Percentiles rank a stretch among this genome's conserved stretches.
phyloP scores from a whole-genome alignment of 192 early-diverging fungal species.

The Coemansia sp. region DNA sequence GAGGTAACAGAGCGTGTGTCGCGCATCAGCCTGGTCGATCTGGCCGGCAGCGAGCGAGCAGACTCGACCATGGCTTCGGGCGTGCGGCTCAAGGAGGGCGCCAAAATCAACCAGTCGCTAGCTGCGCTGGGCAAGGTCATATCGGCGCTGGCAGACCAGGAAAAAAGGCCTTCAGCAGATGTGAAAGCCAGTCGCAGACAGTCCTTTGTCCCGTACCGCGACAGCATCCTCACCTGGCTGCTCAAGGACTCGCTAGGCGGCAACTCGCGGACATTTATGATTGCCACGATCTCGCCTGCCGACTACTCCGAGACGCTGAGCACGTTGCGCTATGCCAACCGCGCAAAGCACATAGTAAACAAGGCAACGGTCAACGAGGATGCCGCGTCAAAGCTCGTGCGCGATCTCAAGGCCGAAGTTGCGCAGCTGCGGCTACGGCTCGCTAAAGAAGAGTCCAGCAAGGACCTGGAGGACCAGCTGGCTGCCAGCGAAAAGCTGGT shows the following conservation, averaged over 20 bases:
- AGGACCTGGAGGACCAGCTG: conserved; percentile 70
- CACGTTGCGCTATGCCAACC: conserved; percentile 86
- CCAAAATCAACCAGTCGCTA: conserved; percentile 91
- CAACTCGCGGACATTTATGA: conserved; percentile 79
- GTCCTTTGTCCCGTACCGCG: conserved; percentile 82
- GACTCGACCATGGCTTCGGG: conserved; percentile 83
- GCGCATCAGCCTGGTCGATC: conserved; percentile 83
- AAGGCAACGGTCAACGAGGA: conserved; percentile 90
- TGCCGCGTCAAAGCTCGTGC: conserved; percentile 70
- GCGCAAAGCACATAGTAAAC: conserved; percentile 89
- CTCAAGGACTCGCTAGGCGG: conserved; percentile 81
- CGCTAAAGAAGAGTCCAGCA: conserved; percentile 31
- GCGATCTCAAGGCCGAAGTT: conserved; percentile 81
- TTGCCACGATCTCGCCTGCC: conserved; percentile 75
- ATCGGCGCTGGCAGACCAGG: conserved; percentile 76
- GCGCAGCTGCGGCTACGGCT: conserved; percentile 61
- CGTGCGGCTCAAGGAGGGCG: conserved; percentile 81
- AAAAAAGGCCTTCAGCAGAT: conserved; percentile 44
- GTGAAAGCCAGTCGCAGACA: conserved; percentile 11
- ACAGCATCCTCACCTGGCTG: conserved; percentile 85
- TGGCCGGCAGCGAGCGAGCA: conserved; percentile 92
- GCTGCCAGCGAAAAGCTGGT: conserved; percentile 83
- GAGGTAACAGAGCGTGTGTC: conserved; percentile 71
- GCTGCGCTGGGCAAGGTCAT: conserved; percentile 94
- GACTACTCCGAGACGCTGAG: conserved; percentile 74